These are phyloP conservation scores for Amanita pallidorosea DNA, from an alignment of 768 basidiomycete species.

Conservation along the genomic window DNA sequence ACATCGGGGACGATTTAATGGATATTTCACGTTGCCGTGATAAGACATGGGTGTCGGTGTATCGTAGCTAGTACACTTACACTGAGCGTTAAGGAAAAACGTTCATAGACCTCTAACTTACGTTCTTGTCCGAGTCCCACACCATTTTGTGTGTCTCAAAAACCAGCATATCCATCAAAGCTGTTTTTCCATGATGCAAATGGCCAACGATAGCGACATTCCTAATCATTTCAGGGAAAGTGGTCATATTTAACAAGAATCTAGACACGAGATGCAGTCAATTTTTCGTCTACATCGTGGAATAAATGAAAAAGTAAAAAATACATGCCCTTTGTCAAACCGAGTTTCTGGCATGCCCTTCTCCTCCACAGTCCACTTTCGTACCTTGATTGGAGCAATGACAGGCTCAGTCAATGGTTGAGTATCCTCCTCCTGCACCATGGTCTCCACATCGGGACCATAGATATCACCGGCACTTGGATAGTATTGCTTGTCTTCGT, in stretches of 20 bases:
- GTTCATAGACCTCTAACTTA: constrained; percentile 24
- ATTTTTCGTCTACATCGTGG: not conserved
- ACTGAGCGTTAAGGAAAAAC: not conserved
- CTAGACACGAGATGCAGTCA: constrained; percentile 26
- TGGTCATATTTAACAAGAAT: constrained; percentile 85
- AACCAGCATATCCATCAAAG: constrained; percentile 93
- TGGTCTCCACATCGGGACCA: constrained; percentile 86
- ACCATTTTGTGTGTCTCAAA: constrained; percentile 93
- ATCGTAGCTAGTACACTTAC: constrained; percentile 55
- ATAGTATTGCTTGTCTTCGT: constrained; percentile 98
- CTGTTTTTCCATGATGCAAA: constrained; percentile 96
- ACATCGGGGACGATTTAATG: constrained; percentile 96
- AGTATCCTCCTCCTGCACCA: constrained; percentile 97
- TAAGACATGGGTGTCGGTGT: constrained; percentile 91
- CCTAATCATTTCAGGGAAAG: constrained; percentile 88
- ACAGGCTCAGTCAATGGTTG: constrained; percentile 95
- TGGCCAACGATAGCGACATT: constrained; percentile 97
- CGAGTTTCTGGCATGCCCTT: constrained; percentile 93
- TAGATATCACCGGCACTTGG: constrained; percentile 88
- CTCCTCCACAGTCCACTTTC: constrained; percentile 92
- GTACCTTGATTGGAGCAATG: constrained; percentile 87
- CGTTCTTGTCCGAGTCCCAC: constrained; percentile 88
- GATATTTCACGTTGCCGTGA: constrained; percentile 87
- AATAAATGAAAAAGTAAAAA: not conserved
- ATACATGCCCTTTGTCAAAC: constrained; percentile 87